Base-by-base conservation (phyloP, 495 filamentous ascomycete species). In the Hypomontagnella monticulosa region DNA sequence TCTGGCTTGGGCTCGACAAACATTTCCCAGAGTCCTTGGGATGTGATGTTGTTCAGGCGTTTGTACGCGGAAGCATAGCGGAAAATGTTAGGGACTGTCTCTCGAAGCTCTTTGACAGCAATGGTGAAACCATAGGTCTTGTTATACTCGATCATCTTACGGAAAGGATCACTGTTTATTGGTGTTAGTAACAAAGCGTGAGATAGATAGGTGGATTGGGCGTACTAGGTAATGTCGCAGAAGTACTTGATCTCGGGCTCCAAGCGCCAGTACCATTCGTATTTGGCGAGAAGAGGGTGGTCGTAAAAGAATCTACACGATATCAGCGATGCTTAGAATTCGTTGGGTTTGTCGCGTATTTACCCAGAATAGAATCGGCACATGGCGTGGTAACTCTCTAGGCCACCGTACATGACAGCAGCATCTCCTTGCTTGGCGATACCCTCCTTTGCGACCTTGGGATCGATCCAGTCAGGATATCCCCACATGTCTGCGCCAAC, bases 211-310 rank as follows among this genome's bases (percentile, higher is more conserved):
- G 18, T 8, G 5, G 27, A 10, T 18, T 37, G n/a, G 62, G 72
- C 90, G 71, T 90, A 97, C 93, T 99, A 99, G 61, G 95, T 99
- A 65, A 99, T 97, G 70, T 99, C 95, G 76, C 95, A 99, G 83
- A 98, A 99, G 83, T 98, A 99, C 81, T 94, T 97, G 88, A 99
- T 98, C 77, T 99, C 95, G 73, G 95, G 95, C 87, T 99, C 95
- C 78, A 99, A 79, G 44, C 95, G 92, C 95, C 95, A 99, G 81
- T 99, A 99, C 95, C 95, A 99, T 75, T 97, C 92, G 79, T 98
- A 99, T 78, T 99, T 97, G 71, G 89, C 83, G 36, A 99, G 85
- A 18, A 98, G 87, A 63, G 93, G 91, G 71, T 99, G 95, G 80
- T 97, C 97, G 83, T 96, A 99, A 81, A 99, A 99, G 78, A 93